Conservation (phyloP, 2,329 filamentous ascomycete genomes). For the Alternaria longipes region DNA sequence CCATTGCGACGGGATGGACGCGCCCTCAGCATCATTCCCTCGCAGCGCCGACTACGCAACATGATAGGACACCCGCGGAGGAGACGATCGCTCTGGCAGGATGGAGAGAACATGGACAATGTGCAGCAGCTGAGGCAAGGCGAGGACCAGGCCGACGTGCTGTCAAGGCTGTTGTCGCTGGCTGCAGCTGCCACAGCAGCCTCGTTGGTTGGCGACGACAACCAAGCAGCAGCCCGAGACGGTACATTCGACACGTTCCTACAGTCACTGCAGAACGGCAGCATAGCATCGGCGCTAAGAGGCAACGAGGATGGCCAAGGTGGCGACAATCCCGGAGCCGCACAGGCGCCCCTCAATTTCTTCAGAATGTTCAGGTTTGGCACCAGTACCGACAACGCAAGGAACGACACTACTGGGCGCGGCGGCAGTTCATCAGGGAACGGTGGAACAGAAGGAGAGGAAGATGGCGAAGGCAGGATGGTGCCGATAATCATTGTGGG, state of each 20-base stretch:
- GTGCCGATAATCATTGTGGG: slow-evolving; percentile 76
- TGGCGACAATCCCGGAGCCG: slow-evolving; percentile 47
- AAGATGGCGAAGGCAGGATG: slow-evolving; percentile 64
- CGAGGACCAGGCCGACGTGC: slow-evolving; percentile 69
- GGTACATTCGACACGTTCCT: slow-evolving; percentile 71
- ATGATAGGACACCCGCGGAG: slow-evolving; percentile 59
- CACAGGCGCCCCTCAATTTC: slow-evolving; percentile 69
- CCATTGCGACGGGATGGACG: slow-evolving; percentile 42
- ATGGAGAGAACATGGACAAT: slow-evolving; percentile 38
- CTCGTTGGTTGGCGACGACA: slow-evolving; percentile 69
- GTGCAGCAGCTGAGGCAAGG: slow-evolving; percentile 55
- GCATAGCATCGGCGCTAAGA: slow-evolving; percentile 65
- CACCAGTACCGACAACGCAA: slow-evolving; percentile 53
- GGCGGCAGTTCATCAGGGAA: slow-evolving; percentile 34
- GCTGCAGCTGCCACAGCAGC: slow-evolving; percentile 71
- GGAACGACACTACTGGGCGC: slow-evolving; percentile 32
- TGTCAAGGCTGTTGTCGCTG: slow-evolving; percentile 69
- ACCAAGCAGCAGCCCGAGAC: slow-evolving; percentile 65
- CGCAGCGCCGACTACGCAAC: slow-evolving; percentile 51
- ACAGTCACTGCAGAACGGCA: slow-evolving; percentile 68
- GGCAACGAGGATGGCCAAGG: slow-evolving; percentile 53
- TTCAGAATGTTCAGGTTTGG: slow-evolving; percentile 75
- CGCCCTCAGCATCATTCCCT: slow-evolving; percentile 50
- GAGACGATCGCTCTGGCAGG: slow-evolving; percentile 59
- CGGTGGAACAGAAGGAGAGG: slow-evolving; percentile 36